Conservation (phyloP, 768 basidiomycete species). For the Mycena maculata region DNA sequence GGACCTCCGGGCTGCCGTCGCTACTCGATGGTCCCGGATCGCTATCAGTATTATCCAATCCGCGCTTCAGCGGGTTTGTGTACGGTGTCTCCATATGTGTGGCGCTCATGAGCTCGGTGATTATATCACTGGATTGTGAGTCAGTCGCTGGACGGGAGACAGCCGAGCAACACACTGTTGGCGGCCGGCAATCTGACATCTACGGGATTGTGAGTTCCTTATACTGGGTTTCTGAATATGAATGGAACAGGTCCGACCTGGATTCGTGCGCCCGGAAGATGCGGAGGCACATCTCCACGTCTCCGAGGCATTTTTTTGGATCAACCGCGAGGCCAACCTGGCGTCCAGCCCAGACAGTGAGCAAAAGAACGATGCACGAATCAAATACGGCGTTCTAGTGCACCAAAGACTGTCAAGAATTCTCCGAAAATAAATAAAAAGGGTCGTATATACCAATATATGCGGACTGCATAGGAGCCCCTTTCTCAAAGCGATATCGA, state of each 20-base stretch:
- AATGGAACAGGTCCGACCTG: slow-evolving; percentile 5
- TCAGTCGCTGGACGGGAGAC: not conserved
- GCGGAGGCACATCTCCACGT: slow-evolving; percentile 25
- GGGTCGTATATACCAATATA: slow-evolving; percentile 22
- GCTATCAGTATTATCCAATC: not conserved
- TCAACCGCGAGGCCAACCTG: slow-evolving; percentile 19
- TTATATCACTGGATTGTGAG: not conserved
- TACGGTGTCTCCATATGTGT: slow-evolving; percentile 10
- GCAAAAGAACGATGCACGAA: slow-evolving; percentile 16
- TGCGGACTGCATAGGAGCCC: slow-evolving; percentile 26
- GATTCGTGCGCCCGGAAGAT: slow-evolving; percentile 29
- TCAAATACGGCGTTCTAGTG: slow-evolving; percentile 23
- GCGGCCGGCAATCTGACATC: slow-evolving; percentile 32
- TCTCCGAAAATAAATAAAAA: not conserved
- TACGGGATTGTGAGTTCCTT: not conserved
- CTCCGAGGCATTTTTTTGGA: slow-evolving; percentile 28
- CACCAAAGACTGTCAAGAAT: not conserved
- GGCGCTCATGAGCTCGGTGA: slow-evolving; percentile 32
- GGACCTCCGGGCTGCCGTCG: no score
- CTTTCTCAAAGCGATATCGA: slow-evolving; percentile 52
- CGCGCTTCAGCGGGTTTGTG: slow-evolving; percentile 27
- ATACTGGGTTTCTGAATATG: no score
- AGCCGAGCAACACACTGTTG: slow-evolving; percentile 15
- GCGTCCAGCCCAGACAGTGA: slow-evolving; percentile 26
- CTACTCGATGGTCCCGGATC: no score